These are phyloP conservation scores for Microascus cirrosus DNA, from an alignment of 2,329 filamentous ascomycete genomes.

Conservation along the genomic window DNA sequence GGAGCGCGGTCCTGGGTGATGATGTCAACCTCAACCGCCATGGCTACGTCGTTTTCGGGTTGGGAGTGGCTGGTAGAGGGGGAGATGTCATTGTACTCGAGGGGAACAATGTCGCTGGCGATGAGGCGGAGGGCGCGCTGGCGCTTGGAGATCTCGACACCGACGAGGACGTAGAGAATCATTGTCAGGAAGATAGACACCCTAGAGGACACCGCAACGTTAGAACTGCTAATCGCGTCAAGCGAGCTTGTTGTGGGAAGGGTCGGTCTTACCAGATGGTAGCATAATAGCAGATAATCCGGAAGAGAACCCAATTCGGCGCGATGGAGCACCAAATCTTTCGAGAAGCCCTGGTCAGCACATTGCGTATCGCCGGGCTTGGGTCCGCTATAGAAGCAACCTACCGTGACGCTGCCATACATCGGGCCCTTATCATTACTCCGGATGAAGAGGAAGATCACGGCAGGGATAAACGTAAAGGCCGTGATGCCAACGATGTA, in stretches of 20 bases:
- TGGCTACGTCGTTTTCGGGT: background rate
- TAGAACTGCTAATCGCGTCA: background rate
- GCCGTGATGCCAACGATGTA: background rate
- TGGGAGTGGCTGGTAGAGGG: background rate
- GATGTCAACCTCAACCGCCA: background rate
- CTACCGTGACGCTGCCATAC: conserved; percentile 1
- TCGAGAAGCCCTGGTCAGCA: background rate
- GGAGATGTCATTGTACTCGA: background rate
- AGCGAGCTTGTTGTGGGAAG: background rate
- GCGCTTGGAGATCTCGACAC: background rate
- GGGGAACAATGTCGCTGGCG: background rate
- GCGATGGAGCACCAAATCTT: conserved; percentile 1
- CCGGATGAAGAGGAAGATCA: conserved; percentile 1
- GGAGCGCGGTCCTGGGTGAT: background rate
- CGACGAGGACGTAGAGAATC: background rate
- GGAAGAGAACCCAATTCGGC: conserved; percentile 1
- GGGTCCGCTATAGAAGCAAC: background rate
- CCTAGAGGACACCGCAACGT: background rate
- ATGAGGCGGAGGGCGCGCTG: background rate
- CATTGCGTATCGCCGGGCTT: background rate
- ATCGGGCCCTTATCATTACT: conserved; percentile 1
- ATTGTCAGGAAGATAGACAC: background rate
- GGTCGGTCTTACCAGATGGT: conserved; percentile 1
- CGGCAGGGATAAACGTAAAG: background rate
- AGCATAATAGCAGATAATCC: background rate